Evolutionary conservation across 78 protist species (phyloP).

Genomic region (Dictyostelium discoideum): DNA sequence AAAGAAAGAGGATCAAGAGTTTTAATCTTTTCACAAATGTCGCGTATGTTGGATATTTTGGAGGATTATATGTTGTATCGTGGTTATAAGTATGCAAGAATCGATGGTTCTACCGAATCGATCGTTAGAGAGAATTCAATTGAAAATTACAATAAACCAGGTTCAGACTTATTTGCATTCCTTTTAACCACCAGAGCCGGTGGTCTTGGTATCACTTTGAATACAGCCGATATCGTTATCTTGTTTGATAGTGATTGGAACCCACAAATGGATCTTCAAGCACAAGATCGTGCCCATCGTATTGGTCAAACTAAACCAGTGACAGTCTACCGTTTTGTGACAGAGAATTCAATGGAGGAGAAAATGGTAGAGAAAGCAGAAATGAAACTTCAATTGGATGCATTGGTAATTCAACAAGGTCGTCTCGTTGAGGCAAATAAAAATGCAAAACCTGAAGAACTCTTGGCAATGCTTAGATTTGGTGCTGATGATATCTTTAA

Average conservation of each 20-base stretch:
- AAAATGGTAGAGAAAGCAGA: constrained; percentile 96
- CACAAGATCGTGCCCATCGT: constrained; percentile 99
- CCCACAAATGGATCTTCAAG: constrained; percentile 98
- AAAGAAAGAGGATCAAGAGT: constrained; percentile 87
- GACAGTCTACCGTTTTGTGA: constrained; percentile 93
- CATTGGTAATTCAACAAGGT: constrained; percentile 98
- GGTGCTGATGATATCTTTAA: constrained; percentile 96
- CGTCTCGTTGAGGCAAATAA: constrained; percentile 84
- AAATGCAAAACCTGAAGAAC: constrained; percentile 85
- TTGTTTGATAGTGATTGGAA: constrained; percentile 99
- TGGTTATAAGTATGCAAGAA: constrained; percentile 92
- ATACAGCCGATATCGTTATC: constrained; percentile 97
- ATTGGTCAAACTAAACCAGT: constrained; percentile 99
- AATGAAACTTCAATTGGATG: constrained; percentile 96
- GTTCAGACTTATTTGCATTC: constrained; percentile 89
- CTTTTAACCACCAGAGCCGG: constrained; percentile 99
- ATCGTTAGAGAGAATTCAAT: constrained; percentile 92
- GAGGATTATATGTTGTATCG: constrained; percentile 93
- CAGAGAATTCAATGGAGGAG: constrained; percentile 95
- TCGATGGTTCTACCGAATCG: constrained; percentile 96
- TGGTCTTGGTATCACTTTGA: constrained; percentile 99
- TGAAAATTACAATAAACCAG: constrained; percentile 92
- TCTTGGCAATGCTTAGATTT: constrained; percentile 90
- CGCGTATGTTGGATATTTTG: constrained; percentile 97
- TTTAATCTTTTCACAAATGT: constrained; percentile 96